Base-by-base conservation (phyloP, 169 alveolate species). In the Plasmodium gaboni region DNA sequence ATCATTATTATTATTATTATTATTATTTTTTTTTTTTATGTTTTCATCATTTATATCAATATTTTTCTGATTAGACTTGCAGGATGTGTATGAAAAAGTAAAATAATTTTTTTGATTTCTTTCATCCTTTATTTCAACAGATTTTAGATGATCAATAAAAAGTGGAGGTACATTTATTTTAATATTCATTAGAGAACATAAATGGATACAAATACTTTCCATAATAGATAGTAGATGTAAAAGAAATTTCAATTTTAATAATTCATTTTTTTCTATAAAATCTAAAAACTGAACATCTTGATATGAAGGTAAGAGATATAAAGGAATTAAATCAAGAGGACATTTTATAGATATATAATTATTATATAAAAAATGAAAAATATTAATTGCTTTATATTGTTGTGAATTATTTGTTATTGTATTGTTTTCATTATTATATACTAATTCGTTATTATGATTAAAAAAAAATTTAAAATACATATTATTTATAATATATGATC, bases 141-240 rank as follows among this genome's bases (percentile, higher is more conserved):
- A 53, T 17, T 50, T 78, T 13, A 78, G 26, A 22, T 78, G 53
- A 3, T 78, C 46, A n/a, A 57, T 51, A 78, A 78, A 78, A 15
- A 78, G 28, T 5, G 89, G 46, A 13, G 64, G 15, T 1, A 24
- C 2, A 10, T 78, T 48, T 38, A 24, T 46, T 10, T 64, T 67
- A 13, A 78, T 50, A 28, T 57, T 59, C 9, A 78, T 38, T 2
- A 78, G 67, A 3, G 76, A 78, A 28, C 89, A 78, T 38, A 78
- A 32, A 65, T 78, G 24, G 0, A 65, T 48, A 22, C 80, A 78
- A 64, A 78, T 78, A 50, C 8, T 24, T 46, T 78, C 89, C 2
- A 73, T 50, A 42, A 78, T 78, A 15, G 89, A 74, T 22, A 78
- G 51, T n/a, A 78, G 67, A 32, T 78, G 89, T 22, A 78, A 28